A percentile compares a stretch with the other conserved stretches of the same genome.
Evolutionary conservation across 768 basidiomycete genomes (phyloP).

Genomic region (Amanita inopinata): DNA sequence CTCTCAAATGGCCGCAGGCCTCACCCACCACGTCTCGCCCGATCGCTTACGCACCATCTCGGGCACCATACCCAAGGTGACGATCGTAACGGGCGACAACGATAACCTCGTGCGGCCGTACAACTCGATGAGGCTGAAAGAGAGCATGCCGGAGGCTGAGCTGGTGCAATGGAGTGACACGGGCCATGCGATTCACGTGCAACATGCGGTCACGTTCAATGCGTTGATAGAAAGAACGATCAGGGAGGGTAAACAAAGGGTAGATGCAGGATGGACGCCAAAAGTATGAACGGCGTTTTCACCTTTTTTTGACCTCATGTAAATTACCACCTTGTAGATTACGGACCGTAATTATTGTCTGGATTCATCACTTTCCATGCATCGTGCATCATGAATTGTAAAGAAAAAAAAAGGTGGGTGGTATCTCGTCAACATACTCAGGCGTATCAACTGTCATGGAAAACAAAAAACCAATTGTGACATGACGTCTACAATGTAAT

Average conservation of each 20-base stretch:
- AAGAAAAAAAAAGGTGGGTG: too few relatives aligned
- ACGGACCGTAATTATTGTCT: too few relatives aligned
- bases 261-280: constrained; percentile 15
- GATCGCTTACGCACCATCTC: constrained; percentile 41
- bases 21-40: constrained; percentile 51
- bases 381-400: too few relatives aligned
- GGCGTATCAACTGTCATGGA: too few relatives aligned
- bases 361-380: too few relatives aligned
- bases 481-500: too few relatives aligned
- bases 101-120: constrained; percentile 47
- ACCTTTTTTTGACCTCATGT: too few relatives aligned
- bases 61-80: constrained; percentile 50
- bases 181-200: constrained; percentile 54
- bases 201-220: constrained; percentile 43
- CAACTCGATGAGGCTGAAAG: constrained; percentile 44
- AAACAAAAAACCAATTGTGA: too few relatives aligned
- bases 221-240: constrained; percentile 45
- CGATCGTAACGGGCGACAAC: constrained; percentile 58
- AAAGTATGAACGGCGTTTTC: too few relatives aligned
- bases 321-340: too few relatives aligned
- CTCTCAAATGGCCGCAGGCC: constrained; percentile 62
- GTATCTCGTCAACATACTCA: too few relatives aligned
- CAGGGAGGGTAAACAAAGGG: constrained; percentile 34
- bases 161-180: constrained; percentile 48
- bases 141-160: constrained; percentile 51